Percentiles rank a stretch among this genome's conserved stretches.
phyloP scores from a whole-genome alignment of 2,329 filamentous ascomycete species.

The Bertia moriformis region DNA sequence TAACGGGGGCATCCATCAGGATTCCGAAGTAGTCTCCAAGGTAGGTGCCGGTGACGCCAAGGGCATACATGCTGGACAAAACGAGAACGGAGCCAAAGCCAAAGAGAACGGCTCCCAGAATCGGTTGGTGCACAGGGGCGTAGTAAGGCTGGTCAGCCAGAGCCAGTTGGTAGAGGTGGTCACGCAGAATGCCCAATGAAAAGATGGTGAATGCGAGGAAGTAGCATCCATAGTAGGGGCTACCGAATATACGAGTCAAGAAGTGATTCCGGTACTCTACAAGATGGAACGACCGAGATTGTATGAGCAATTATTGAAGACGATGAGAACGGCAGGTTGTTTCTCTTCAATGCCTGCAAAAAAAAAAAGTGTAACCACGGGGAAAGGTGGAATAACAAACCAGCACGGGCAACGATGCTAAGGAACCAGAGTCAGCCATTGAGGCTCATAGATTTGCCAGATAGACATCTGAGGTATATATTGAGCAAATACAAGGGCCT shows the following conservation, averaged over 20 bases:
- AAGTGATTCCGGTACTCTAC: slow-evolving; percentile 47
- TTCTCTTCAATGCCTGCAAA: neutral
- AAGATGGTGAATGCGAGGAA: slow-evolving; percentile 48
- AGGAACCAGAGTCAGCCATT: slow-evolving; percentile 4
- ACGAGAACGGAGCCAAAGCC: slow-evolving; percentile 43
- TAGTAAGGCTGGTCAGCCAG: slow-evolving; percentile 42
- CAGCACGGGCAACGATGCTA: slow-evolving; percentile 40
- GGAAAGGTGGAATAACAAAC: slow-evolving; percentile 15
- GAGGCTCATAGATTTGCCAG: neutral
- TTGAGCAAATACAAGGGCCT: neutral
- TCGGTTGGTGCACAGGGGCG: slow-evolving; percentile 33
- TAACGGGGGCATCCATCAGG: slow-evolving; percentile 51
- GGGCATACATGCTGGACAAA: slow-evolving; percentile 47
- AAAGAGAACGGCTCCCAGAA: slow-evolving; percentile 37
- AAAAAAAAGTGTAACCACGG: slow-evolving; percentile 2
- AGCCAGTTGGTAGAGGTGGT: slow-evolving; percentile 42
- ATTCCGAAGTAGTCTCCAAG: slow-evolving; percentile 60
- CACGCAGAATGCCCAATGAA: slow-evolving; percentile 44
- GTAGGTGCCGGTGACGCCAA: slow-evolving; percentile 53
- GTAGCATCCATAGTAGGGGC: slow-evolving; percentile 46
- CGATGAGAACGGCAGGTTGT: slow-evolving; percentile 3
- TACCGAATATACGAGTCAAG: slow-evolving; percentile 46
- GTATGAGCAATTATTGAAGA: neutral
- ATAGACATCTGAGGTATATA: neutral
- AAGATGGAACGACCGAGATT: slow-evolving; percentile 2